Base-by-base conservation (phyloP, 768 basidiomycete genomes). In the Termitomyces sp. region DNA sequence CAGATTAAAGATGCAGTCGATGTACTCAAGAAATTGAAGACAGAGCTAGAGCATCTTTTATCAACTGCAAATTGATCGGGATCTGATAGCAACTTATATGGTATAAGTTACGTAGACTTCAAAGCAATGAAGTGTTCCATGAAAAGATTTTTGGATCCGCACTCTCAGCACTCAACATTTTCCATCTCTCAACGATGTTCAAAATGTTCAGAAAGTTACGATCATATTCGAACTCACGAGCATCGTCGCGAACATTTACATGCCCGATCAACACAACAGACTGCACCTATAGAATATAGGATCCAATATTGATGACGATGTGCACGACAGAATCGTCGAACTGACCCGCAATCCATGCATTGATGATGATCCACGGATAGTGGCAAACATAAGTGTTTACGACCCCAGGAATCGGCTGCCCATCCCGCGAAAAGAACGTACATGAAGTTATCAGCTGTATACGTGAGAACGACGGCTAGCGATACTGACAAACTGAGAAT, bases 1-100 rank as follows among this genome's bases (percentile, higher is more conserved):
- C 77, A 85, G 68, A 79, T 86, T 40, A 79, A 79, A 45, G 72
- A 58, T 44, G 87, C 84, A 1, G 84, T 92, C 10, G 78, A 80
- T 41, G 74, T 77, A 54, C 70, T 92, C 68, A 88, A 88, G 70
- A 73, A 66, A 64, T 65, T 92, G 68, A 91, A 91, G 71, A 67
- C 67, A 14, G 82, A 86, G 61, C 65, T 90, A 32, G 73, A 73
- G 25, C 67, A 64, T 44, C 60, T 65, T 34, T 12, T 42, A 19
- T 34, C 32, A 12, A 47, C 47, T 25, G 52, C 43, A 17, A 56
- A 43, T 32, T 53, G 53, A 25, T 27, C 3, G 1, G n/a, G 50
- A n/a, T 9, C 27, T 52, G n/a, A 8, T 28, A 34, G 43, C 5
- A 11, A 7, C n/a, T 41, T 3, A 30, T 14, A 51, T n/a, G 23